Conservation (phyloP, 2,329 filamentous ascomycete species). For the Ophiostoma sp. region DNA sequence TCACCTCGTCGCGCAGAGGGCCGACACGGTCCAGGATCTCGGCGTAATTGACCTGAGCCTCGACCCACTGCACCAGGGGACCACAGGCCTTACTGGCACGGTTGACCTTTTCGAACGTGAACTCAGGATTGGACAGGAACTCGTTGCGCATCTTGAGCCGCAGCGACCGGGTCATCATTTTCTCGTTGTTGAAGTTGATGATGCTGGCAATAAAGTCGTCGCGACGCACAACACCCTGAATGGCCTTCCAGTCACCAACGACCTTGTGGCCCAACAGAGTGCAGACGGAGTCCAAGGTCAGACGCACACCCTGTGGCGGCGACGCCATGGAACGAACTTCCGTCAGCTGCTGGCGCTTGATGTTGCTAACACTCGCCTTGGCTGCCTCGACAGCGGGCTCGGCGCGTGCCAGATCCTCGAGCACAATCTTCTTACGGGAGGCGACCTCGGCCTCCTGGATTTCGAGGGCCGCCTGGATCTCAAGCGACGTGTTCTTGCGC, state of each 20-base stretch:
- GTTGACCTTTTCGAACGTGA: constrained; percentile 94
- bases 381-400: constrained; percentile 93
- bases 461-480: constrained; percentile 84
- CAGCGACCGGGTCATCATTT: constrained; percentile 82
- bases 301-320: constrained; percentile 83
- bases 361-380: constrained; percentile 95
- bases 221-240: constrained; percentile 81
- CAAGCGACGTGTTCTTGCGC: constrained; percentile 80
- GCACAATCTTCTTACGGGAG: constrained; percentile 76
- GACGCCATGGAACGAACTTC: constrained; percentile 97
- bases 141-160: constrained; percentile 89
- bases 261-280: constrained; percentile 89
- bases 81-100: constrained; percentile 96
- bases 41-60: constrained; percentile 96
- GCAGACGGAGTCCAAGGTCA: constrained; percentile 95
- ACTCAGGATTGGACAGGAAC: constrained; percentile 89
- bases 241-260: constrained; percentile 83
- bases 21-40: constrained; percentile 94
- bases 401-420: constrained; percentile 83
- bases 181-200: constrained; percentile 94
- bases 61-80: constrained; percentile 94
- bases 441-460: constrained; percentile 89
- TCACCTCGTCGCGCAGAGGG: constrained; percentile 86
- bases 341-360: constrained; percentile 94
- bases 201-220: constrained; percentile 99